Evolutionary conservation across 495 filamentous ascomycete species (phyloP).

Genomic region (Penicillium paxilli): DNA sequence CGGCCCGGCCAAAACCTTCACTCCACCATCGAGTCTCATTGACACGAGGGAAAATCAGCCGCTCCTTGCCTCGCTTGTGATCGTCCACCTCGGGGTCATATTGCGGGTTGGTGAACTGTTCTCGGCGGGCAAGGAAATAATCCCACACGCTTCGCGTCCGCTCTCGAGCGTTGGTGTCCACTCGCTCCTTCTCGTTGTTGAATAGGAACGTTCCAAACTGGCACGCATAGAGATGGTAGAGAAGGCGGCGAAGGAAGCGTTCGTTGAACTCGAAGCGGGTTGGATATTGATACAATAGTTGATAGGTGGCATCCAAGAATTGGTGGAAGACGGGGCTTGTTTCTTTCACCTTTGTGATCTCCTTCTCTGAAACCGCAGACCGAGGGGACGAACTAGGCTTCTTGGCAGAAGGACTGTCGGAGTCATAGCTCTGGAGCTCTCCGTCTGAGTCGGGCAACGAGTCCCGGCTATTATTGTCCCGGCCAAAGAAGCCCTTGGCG

Average conservation of each 20-base stretch:
- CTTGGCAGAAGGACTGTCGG: slow-evolving; percentile 38
- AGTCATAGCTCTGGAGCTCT: slow-evolving; percentile 59
- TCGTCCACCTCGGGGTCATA: slow-evolving; percentile 82
- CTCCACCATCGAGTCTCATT: slow-evolving; percentile 85
- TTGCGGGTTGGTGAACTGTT: slow-evolving; percentile 76
- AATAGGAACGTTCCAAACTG: slow-evolving; percentile 97
- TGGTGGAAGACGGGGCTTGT: slow-evolving; percentile 98
- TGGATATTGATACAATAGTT: slow-evolving; percentile 83
- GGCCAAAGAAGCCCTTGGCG: slow-evolving; percentile 87
- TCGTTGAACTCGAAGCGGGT: slow-evolving; percentile 97
- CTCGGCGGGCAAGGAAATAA: slow-evolving; percentile 79
- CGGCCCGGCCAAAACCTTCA: slow-evolving; percentile 79
- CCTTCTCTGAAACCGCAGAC: slow-evolving; percentile 46
- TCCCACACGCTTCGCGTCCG: slow-evolving; percentile 91
- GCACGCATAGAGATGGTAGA: slow-evolving; percentile 94
- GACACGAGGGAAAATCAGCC: slow-evolving; percentile 76
- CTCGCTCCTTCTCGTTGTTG: slow-evolving; percentile 89
- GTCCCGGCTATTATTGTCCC: slow-evolving; percentile 68
- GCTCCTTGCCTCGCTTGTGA: slow-evolving; percentile 70
- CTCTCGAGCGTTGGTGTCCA: slow-evolving; percentile 68
- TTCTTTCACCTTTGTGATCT: slow-evolving; percentile 72
- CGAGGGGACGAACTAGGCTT: slow-evolving; percentile 43
- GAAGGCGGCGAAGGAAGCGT: slow-evolving; percentile 81
- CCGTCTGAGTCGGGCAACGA: slow-evolving; percentile 60
- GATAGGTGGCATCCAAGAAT: slow-evolving; percentile 94